These are phyloP conservation scores for Rhynchospora pubera DNA, from an alignment of 176 grass and related monocot species.

Conservation along the genomic window DNA sequence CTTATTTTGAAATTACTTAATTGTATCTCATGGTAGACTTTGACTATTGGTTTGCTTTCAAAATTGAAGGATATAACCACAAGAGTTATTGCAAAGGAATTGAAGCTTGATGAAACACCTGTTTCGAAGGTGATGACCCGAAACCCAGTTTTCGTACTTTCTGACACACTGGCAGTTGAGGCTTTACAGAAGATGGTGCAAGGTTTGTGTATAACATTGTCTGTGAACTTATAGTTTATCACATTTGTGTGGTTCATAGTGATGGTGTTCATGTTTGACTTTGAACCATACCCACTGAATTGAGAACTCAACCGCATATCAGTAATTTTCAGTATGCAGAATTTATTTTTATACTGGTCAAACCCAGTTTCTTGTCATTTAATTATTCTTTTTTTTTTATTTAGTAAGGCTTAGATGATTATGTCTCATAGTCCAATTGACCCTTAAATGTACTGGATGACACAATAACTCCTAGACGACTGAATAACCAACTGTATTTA, in stretches of 20 bases:
- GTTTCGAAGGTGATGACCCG: conserved; percentile 96
- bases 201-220: conserved; percentile 37
- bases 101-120: conserved; percentile 92
- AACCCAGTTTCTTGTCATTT: not conserved
- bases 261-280: not conserved
- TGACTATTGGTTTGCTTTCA: not conserved
- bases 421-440: not conserved
- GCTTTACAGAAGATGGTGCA: conserved; percentile 99
- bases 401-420: not conserved
- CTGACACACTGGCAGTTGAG: conserved; percentile 82
- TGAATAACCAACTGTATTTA: not conserved
- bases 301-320: not conserved
- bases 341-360: not conserved
- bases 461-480: not conserved
- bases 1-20: not conserved
- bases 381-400: not conserved
- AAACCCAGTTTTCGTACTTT: conserved; percentile 83
- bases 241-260: not conserved
- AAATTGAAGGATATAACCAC: conserved; percentile 71
- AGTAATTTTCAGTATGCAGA: not conserved
- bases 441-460: not conserved
- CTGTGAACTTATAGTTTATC: not conserved
- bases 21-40: not conserved
- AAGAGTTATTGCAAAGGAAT: conserved; percentile 76
- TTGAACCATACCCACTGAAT: not conserved